Conservation (phyloP, 257 asterid genomes). For the Solanum virginianum region DNA sequence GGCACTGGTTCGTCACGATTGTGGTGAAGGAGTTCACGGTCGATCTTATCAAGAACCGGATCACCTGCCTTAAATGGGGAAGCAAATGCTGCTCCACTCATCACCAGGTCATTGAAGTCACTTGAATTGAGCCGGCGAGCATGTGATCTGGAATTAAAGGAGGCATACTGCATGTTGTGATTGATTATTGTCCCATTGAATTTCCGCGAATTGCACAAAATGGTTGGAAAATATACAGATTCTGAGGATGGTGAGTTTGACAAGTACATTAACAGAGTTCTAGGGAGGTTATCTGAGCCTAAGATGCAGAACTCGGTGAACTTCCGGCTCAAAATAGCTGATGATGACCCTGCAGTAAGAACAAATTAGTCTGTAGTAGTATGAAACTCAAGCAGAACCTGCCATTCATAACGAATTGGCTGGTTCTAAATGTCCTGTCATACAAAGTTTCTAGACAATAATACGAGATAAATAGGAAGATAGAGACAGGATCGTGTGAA, state of each 20-base stretch:
- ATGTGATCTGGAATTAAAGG: slow-evolving; percentile 28
- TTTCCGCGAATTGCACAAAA: slow-evolving; percentile 59
- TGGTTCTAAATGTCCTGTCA: too few relatives aligned
- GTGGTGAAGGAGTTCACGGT: slow-evolving; percentile 37
- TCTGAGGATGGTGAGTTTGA: slow-evolving; percentile 63
- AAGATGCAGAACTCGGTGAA: slow-evolving; percentile 60
- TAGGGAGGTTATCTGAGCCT: slow-evolving; percentile 74
- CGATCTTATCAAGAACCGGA: slow-evolving; percentile 52
- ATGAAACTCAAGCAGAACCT: neutral
- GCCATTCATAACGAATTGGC: neutral
- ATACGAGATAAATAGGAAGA: neutral
- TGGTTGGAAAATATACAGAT: slow-evolving; percentile 64
- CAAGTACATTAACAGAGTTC: slow-evolving; percentile 75
- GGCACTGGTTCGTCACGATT: slow-evolving; percentile 40
- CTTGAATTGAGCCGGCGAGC: slow-evolving; percentile 41
- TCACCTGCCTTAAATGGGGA: slow-evolving; percentile 39
- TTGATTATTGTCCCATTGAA: slow-evolving; percentile 64
- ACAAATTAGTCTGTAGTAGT: neutral
- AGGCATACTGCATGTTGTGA: slow-evolving; percentile 43
- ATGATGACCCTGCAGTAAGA: slow-evolving; percentile 50
- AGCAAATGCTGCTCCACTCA: slow-evolving; percentile 76
- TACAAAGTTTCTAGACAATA: neutral
- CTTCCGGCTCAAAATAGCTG: slow-evolving; percentile 52
- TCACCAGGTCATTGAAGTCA: slow-evolving; percentile 33
- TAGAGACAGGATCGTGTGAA: neutral